Percentiles rank a stretch among this genome's conserved stretches.
Evolutionary conservation across 495 filamentous ascomycete species (phyloP).

Genomic region (Aspergillus kassunensis): DNA sequence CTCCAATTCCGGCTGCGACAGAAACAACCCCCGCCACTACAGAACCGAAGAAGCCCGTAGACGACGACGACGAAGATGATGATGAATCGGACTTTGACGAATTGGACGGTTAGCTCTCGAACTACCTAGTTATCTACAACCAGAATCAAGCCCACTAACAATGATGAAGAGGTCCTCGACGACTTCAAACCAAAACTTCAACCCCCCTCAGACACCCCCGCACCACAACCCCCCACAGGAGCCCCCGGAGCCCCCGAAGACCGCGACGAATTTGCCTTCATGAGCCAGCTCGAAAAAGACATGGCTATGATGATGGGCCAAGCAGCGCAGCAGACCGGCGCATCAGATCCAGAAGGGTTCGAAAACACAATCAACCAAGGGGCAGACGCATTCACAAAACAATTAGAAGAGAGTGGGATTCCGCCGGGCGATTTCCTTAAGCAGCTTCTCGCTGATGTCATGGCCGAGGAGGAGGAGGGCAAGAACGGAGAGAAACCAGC

Average conservation of each 20-base stretch:
- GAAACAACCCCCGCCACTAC: background rate
- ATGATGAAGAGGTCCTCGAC: conserved; percentile 73
- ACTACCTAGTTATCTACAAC: background rate
- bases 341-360: conserved; percentile 20
- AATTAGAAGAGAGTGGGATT: conserved; percentile 72
- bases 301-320: conserved; percentile 75
- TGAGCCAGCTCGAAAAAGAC: conserved; percentile 76
- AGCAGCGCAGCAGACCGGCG: conserved; percentile 25
- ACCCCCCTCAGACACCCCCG: conserved; percentile 30
- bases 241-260: conserved; percentile 19
- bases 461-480: conserved; percentile 62
- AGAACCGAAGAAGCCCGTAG: background rate
- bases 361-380: conserved; percentile 33
- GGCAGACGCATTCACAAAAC: conserved; percentile 61
- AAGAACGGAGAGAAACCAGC: conserved; percentile 16
- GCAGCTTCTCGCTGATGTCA: conserved; percentile 74
- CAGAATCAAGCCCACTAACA: background rate
- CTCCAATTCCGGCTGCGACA: conserved; percentile 6
- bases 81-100: conserved; percentile 75
- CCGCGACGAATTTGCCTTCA: conserved; percentile 60
- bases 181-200: conserved; percentile 62
- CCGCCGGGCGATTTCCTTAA: conserved; percentile 74
- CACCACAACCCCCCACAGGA: conserved; percentile 31
- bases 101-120: conserved; percentile 63
- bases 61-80: conserved; percentile 36